These are phyloP conservation scores for Cucurbita pepo DNA, from an alignment of 306 rosid genomes.

Conservation along the genomic window DNA sequence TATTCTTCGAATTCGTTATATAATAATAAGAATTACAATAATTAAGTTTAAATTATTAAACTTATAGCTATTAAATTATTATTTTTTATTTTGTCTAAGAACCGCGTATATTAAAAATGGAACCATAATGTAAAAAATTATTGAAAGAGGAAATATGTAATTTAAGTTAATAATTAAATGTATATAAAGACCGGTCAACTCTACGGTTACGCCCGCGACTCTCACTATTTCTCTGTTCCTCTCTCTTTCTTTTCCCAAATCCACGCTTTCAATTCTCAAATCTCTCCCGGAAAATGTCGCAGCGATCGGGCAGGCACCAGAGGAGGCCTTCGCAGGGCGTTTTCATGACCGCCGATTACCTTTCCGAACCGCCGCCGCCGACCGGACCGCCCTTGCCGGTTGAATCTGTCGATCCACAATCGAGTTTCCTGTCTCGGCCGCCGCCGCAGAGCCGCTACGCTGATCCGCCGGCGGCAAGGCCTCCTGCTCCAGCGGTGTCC, in stretches of 20 bases:
- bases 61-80: no score
- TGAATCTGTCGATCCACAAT: neutral
- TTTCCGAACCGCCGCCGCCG: neutral
- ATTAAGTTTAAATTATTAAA: no score
- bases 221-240: neutral
- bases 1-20: no score
- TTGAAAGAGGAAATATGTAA: neutral
- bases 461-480: neutral
- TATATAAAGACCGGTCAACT: neutral
- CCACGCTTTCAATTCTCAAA: neutral
- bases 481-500: neutral
- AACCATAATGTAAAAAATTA: neutral
- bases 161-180: neutral
- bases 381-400: neutral
- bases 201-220: neutral
- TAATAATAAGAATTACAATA: no score
- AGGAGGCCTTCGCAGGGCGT: conserved; percentile 29
- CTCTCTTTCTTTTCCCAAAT: neutral
- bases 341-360: conserved; percentile 13
- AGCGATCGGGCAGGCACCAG: conserved; percentile 18
- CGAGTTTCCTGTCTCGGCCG: neutral
- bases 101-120: no score
- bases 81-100: no score
- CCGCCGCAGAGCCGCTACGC: neutral
- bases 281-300: conserved; percentile 13